Evolutionary conservation across 2,329 filamentous ascomycete genomes (phyloP), one percentile per base, ranked within the genome.

Genomic region (Cladobotryum mycophilum): DNA sequence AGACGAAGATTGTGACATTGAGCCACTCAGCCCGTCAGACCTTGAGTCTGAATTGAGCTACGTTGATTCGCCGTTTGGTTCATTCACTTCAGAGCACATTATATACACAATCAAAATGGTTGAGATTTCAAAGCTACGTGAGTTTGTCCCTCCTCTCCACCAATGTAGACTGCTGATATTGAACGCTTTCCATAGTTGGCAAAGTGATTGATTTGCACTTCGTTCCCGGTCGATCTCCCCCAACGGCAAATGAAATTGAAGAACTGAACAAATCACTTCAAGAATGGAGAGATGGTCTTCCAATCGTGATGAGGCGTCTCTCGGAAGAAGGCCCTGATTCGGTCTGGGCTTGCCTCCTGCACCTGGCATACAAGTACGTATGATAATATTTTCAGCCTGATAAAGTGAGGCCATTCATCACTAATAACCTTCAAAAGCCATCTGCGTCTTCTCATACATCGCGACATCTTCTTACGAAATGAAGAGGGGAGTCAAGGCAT

Each of bases 1-100:
- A 41, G 67, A 70, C 25, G 66, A 70, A 25, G 67, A 70, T 49
- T 70, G 68, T 41, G 68, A 70, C 18, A 67, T 69, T 37, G 67
- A 70, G 51, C 62, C 64, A 0, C 47, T 70, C 8, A 61, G 55
- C 5, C 50, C 59, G 0, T 50, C 59, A 12, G 68, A 70, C 44
- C 53, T 70, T 3, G 62, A 66, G 15, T 62, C 62, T 2, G 54
- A 56, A 6, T 53, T 58, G 4, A 56, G 56, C 20, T 48, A 53
- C 3, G 46, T 55, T 4, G 46, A 56, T 9, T 60, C 62, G 2
- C 43, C 54, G 1, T 64, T 68, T 52, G 65, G 67, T 5, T 59
- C 60, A 5, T 64, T 61, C 17, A 54, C 64, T 36, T 50, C 61
- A 3, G 64, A 70, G 38, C 67, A 70, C 45, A 57, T 68, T 4